Conservation (phyloP, 2,329 filamentous ascomycete genomes). For the Xylaria sp. region DNA sequence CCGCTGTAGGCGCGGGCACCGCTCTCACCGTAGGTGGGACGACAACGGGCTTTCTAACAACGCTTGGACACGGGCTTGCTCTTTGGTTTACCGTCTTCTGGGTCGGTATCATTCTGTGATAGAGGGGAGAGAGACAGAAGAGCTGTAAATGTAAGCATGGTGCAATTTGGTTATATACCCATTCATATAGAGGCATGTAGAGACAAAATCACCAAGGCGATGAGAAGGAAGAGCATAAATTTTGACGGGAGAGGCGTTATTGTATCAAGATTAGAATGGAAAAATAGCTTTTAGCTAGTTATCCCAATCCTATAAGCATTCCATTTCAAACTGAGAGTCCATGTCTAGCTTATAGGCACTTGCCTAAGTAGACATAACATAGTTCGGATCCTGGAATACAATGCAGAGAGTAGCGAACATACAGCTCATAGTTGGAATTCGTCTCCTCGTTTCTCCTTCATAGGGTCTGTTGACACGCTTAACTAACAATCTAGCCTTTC, state of each 20-base stretch:
- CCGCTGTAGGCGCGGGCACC: constrained; percentile 28
- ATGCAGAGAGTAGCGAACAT: not conserved
- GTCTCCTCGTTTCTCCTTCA: not conserved
- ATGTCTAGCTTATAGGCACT: too few relatives aligned
- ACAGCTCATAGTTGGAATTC: not conserved
- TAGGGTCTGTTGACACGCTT: not conserved
- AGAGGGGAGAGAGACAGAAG: not conserved
- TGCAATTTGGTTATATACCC: constrained; percentile 5
- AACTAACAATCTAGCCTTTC: not conserved
- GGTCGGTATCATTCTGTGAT: constrained; percentile 40
- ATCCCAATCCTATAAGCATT: too few relatives aligned
- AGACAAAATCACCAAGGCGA: not conserved
- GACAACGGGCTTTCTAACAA: constrained; percentile 11
- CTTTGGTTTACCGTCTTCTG: constrained; percentile 44
- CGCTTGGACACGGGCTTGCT: constrained; percentile 39
- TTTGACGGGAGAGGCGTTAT: not conserved
- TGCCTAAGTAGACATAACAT: too few relatives aligned
- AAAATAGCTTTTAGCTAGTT: too few relatives aligned
- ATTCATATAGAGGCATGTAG: not conserved
- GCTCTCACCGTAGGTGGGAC: not conserved
- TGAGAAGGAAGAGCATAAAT: not conserved
- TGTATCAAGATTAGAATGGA: too few relatives aligned
- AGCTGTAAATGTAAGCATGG: not conserved
- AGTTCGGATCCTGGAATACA: not conserved
- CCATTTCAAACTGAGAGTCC: too few relatives aligned